phyloP scores from a whole-genome alignment of 2,329 filamentous ascomycete genomes.

The Fusarium nisikadoi region DNA sequence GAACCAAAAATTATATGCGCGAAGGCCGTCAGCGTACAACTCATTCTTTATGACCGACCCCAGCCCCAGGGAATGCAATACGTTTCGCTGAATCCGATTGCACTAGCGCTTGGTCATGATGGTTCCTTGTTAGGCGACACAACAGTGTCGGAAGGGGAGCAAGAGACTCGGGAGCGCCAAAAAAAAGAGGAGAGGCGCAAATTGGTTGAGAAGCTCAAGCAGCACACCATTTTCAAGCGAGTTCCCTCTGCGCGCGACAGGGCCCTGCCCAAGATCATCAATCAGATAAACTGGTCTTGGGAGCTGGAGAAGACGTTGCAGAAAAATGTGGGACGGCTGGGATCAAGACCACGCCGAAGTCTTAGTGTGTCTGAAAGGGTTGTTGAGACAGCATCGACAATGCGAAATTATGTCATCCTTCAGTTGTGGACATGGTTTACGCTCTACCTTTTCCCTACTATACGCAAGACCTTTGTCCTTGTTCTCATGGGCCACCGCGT shows the following conservation, averaged over 20 bases:
- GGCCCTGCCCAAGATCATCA: conserved; percentile 82
- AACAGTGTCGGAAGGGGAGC: conserved; percentile 71
- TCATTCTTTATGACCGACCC: conserved; percentile 89
- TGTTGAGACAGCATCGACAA: conserved; percentile 89
- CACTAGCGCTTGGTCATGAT: conserved; percentile 84
- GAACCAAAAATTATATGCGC: conserved; percentile 81
- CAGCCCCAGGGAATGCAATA: conserved; percentile 94
- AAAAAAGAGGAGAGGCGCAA: conserved; percentile 69
- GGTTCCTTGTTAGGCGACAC: conserved; percentile 52
- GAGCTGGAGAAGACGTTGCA: conserved; percentile 88
- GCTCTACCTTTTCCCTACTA: conserved; percentile 80
- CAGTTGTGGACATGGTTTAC: conserved; percentile 77
- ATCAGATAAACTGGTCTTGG: conserved; percentile 95
- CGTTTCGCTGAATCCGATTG: conserved; percentile 89
- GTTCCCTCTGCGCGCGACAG: conserved; percentile 83
- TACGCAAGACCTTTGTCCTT: conserved; percentile 79
- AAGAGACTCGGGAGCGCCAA: conserved; percentile 71
- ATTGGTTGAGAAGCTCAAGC: conserved; percentile 85
- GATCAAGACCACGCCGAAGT: conserved; percentile 81
- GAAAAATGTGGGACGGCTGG: conserved; percentile 88
- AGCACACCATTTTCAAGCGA: conserved; percentile 85
- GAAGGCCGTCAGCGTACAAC: conserved; percentile 79
- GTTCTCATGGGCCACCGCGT: conserved; percentile 82
- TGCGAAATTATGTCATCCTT: conserved; percentile 78
- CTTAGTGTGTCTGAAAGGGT: conserved; percentile 95